Base-by-base conservation (phyloP, 2,329 filamentous ascomycete species). In the Aspergillus awamori region DNA sequence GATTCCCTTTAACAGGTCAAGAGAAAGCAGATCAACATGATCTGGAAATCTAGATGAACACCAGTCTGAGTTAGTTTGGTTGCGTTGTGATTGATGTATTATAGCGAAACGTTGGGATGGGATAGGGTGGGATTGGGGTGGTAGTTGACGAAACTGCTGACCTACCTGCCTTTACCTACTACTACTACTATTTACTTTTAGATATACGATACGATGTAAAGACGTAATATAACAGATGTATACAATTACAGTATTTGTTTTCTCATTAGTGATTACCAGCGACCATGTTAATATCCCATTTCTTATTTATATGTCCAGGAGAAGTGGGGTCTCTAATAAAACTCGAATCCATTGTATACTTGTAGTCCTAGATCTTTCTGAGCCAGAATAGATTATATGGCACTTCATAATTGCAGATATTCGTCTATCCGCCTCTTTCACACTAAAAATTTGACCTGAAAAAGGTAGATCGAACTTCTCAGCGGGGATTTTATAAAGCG, bases 21-120 rank as follows among this genome's bases (percentile, higher is more conserved):
- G 63, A 81, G 74, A 65, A 84, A 83, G 68, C 81, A 83, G 68
- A 82, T 83, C 60, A 79, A 83, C 66, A 59, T 66, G n/a, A 57
- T 67, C 8, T 75, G 72, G 72, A 65, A 63, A 22, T 28, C 56
- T 11, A 62, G 22, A 43, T 41, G 39, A 53, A 45, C 10, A 51
- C 2, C 22, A n/a, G 30, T n/a, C n/a, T 49, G 51, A 6, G 13
- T 36, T 36, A 36, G 33, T 36, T 36, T 13, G 5, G 11, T 36
- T 36, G 33, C 33, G 33, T 36, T 36, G 33, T 2, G 33, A 36
- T 36, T 36, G 33, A 36, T 49, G 26, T 39, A 22, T 11, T 53
- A 28, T 54, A 47, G 26, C 17, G 38, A 28, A 48, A 15, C 8
- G 8, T 30, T 30, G 8, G 24, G 24, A 30, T 33, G 39, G 39